Base-by-base conservation (phyloP, 2,329 filamentous ascomycete species). In the Diaporthe sp. region DNA sequence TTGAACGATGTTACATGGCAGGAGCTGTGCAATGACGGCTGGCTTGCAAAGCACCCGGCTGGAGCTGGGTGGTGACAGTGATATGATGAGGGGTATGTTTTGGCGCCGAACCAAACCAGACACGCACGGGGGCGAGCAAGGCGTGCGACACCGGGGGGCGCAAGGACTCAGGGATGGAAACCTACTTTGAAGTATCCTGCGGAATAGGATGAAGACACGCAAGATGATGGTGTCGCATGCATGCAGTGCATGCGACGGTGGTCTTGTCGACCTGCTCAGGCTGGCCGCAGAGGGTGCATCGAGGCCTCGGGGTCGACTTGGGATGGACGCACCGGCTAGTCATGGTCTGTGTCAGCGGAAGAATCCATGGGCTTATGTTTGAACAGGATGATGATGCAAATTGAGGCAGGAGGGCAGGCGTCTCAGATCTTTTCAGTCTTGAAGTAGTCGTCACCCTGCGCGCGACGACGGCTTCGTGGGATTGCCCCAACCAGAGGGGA, bases 371-470 rank as follows among this genome's bases (percentile, higher is more conserved):
- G 40, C 12, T 72, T 57, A 74, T 77, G 75, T 76, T 78, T 77
- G 76, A 70, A 69, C 67, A 77, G 73, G 74, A 35, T 19, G 4
- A 30, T 38, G 33, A 54, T 25, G 33, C 47, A 7, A 38, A 5
- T n/a, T 28, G 58, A 33, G 60, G 60, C 10, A 57, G 42, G 52
- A 42, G 42, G 71, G 72, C 75, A 78, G 78, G 75, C 80, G 86
- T 86, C 87, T 94, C 92, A 94, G 92, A 89, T 94, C 92, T 94
- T 94, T 93, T 93, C 91, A 93, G 91, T 93, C 90, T 83, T 83
- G 74, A 79, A 80, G 80, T 83, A 80, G 82, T 85, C 88, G 82
- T 90, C 87, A 90, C 82, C 76, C 85, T 84, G 81, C 82, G 81
- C 82, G 85, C 85, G 82, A 79, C 87, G 85, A 81, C 88, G 88